A percentile compares a stretch with the other conserved stretches of the same genome.
These are phyloP conservation scores for Forsythia viridissima DNA, from an alignment of 257 asterid species.

Conservation along the genomic window DNA sequence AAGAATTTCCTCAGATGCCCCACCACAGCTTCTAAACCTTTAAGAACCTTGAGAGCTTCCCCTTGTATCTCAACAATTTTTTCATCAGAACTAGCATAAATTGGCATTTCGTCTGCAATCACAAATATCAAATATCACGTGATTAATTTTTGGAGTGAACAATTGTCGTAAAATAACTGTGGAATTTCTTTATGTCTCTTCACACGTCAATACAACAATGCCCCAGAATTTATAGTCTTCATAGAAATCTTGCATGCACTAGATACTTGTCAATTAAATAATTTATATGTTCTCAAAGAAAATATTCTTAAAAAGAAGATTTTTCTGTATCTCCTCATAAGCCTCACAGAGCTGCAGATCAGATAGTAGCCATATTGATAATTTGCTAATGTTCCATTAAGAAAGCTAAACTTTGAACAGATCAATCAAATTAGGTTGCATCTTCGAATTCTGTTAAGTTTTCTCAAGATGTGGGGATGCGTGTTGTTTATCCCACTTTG, in stretches of 20 bases:
- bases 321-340: neutral
- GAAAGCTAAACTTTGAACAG: conserved; percentile 15
- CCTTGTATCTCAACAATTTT: conserved; percentile 84
- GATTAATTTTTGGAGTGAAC: conserved; percentile 12
- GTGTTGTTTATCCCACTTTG: neutral
- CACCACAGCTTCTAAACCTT: conserved; percentile 76
- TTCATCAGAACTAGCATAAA: conserved; percentile 75
- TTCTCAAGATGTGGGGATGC: neutral
- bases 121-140: conserved; percentile 14
- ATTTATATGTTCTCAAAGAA: neutral
- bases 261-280: neutral
- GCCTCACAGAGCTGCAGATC: neutral
- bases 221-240: neutral
- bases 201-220: neutral
- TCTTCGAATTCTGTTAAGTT: neutral
- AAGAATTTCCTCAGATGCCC: conserved; percentile 77
- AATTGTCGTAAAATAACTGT: neutral
- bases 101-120: conserved; percentile 60
- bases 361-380: neutral
- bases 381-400: neutral
- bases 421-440: conserved; percentile 9
- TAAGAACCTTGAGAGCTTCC: conserved; percentile 70
- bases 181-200: neutral
- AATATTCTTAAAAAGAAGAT: neutral
- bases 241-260: neutral